Evolutionary conservation across 257 asterid species (phyloP), one percentile per base, ranked within the genome.

Genomic region (Jaltomata sinuosa): DNA sequence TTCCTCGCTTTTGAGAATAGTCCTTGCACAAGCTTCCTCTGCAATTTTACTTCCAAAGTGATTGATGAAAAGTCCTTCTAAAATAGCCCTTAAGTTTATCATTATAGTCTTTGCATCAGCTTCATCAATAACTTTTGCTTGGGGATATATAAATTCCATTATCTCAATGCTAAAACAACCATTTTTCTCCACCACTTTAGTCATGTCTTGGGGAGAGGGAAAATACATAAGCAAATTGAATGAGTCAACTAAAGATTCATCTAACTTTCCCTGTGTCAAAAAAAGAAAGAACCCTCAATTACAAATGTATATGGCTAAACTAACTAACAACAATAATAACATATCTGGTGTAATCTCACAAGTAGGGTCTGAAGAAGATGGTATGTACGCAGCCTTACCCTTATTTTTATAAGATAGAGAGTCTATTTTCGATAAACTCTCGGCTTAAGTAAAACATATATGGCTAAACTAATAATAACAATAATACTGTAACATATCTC

Each of bases 141-240:
- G 6, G 3, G 88, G 80, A 64, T 84, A 64, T 9, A 76, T 83
- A 10, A 84, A 38, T 52, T 88, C 90, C 81, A 89, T 84, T 81
- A 81, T 86, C 81, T 91, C 91, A 4, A 89, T 84, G 45, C 68
- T 86, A 87, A 90, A 91, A 83, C 83, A 72, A 2, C 36, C 83
- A 47, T 62, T 89, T 77, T 61, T 84, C 80, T 84, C 86, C 22
- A 91, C 85, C 84, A 87, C 54, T 6, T 42, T 79, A 86, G 82
- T 80, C 59, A 92, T 61, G 65, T 91, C 93, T 71, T 86, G 68
- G n/a, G 89, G 89, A 80, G 83, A 83, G 32, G 92, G 68, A 22
- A 85, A 82, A 69, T 90, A 90, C 49, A 87, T 22, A 8, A 92
- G 93, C 57, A 92, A 85, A 84, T 92, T 90, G 88, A 90, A 91